Conservation (phyloP, 352 stramenopile species). For the Hyaloperonospora brassicae region DNA sequence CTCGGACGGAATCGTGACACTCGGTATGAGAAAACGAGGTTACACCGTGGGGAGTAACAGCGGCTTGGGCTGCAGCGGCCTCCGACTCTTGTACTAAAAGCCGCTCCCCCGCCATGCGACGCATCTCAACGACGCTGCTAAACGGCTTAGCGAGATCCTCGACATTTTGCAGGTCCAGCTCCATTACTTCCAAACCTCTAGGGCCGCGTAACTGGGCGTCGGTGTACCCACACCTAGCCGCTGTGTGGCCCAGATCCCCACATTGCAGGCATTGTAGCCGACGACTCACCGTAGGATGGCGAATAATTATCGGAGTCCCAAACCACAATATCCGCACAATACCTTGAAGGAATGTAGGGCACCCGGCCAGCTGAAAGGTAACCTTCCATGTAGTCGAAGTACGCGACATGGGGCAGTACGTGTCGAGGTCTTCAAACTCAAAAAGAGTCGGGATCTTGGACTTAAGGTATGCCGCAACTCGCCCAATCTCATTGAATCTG, state of each 20-base stretch:
- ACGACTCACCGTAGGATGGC: background rate
- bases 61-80: too few species aligned
- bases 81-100: too few species aligned
- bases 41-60: too few species aligned
- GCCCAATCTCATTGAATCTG: background rate
- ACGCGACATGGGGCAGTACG: background rate
- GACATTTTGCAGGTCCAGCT: too few species aligned
- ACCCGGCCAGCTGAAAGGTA: background rate
- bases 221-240: background rate
- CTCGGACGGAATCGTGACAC: too few species aligned
- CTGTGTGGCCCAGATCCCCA: background rate
- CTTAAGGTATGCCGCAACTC: background rate
- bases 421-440: background rate
- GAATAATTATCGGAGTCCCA: background rate
- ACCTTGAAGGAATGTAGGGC: too few species aligned
- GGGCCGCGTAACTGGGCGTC: background rate
- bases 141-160: too few species aligned
- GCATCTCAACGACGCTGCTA: too few species aligned
- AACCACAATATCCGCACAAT: too few species aligned
- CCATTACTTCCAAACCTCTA: background rate
- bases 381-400: constrained; percentile 2
- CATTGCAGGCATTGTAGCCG: background rate
- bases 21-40: too few species aligned
- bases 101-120: too few species aligned
- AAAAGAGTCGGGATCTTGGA: background rate